phyloP scores from a whole-genome alignment of 345 rosid genomes.

The Heritiera fomes region DNA sequence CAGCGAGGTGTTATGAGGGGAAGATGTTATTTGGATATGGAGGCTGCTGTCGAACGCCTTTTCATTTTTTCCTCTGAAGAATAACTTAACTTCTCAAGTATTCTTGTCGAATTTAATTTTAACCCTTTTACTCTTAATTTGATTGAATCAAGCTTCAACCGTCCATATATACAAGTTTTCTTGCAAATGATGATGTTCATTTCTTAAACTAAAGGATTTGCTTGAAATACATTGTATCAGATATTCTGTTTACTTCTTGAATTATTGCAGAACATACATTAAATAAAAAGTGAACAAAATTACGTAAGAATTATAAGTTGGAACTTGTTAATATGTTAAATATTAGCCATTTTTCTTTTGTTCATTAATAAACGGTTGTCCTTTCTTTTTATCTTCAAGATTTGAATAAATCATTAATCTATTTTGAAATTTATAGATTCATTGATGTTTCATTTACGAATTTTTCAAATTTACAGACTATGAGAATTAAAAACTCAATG shows the following conservation, averaged over 20 bases:
- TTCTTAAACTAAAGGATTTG: not conserved
- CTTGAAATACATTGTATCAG: not conserved
- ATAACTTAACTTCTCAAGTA: not conserved
- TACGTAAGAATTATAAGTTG: not conserved
- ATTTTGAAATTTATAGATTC: too few relatives aligned
- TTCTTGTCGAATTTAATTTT: too few relatives aligned
- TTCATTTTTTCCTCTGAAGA: not conserved
- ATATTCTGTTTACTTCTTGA: not conserved
- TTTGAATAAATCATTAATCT: too few relatives aligned
- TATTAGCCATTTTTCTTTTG: not conserved
- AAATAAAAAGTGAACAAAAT: not conserved
- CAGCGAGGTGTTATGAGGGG: constrained; percentile 37
- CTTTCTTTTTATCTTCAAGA: too few relatives aligned
- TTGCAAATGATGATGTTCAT: not conserved
- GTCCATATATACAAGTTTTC: not conserved
- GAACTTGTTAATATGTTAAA: not conserved
- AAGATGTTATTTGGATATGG: constrained; percentile 33
- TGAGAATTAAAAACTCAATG: too few relatives aligned
- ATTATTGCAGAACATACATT: not conserved
- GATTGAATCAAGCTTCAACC: not conserved
- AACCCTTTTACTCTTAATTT: not conserved
- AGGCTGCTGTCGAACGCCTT: not conserved
- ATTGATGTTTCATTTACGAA: too few relatives aligned
- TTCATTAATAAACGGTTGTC: too few relatives aligned
- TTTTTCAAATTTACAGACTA: too few relatives aligned